Evolutionary conservation across 306 rosid species (phyloP), one percentile per base, ranked within the genome.

Genomic region (Castanea sativa): DNA sequence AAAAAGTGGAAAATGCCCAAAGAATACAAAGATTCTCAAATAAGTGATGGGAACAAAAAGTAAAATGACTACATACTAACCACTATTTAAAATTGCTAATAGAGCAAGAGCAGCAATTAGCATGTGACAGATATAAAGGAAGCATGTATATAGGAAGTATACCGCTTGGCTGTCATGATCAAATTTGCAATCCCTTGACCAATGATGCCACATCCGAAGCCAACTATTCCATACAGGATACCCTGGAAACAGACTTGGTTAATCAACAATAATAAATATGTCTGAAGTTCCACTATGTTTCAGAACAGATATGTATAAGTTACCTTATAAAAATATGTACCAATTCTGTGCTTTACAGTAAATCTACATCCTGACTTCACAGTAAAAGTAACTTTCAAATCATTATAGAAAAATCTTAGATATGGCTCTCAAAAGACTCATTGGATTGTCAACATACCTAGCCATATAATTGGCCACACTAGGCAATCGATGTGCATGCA

Each of bases 161-260:
- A 92, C 98, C 98, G 87, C 85, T 95, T 95, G 41, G 92, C 94
- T 73, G 86, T 95, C 99, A 95, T 95, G 76, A 95, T 87, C 85
- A 86, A 81, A 85, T 95, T 95, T 80, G 96, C 98, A 76, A 95
- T 88, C 83, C 99, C 99, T 86, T 95, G 99, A 79, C 99, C 99
- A 61, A 95, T 43, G 41, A 95, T 85, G 64, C 99, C 99, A 87
- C 99, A 95, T 78, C 86, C 97, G 76, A 93, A 91, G 23, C 99
- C 99, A 82, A 93, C 98, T 2, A 86, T 65, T 69, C 97, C 99
- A 82, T 95, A 95, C 81, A 91, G 53, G 33, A 91, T 84, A 78
- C 99, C 99, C 99, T 95, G 88, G 83, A 87, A 64, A 86, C 59
- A 81, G 74, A 83, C 86, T 65, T 57, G 77, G 51, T 33, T 18